Conservation (phyloP, 495 filamentous ascomycete species). For the Bryoglossum gracile region DNA sequence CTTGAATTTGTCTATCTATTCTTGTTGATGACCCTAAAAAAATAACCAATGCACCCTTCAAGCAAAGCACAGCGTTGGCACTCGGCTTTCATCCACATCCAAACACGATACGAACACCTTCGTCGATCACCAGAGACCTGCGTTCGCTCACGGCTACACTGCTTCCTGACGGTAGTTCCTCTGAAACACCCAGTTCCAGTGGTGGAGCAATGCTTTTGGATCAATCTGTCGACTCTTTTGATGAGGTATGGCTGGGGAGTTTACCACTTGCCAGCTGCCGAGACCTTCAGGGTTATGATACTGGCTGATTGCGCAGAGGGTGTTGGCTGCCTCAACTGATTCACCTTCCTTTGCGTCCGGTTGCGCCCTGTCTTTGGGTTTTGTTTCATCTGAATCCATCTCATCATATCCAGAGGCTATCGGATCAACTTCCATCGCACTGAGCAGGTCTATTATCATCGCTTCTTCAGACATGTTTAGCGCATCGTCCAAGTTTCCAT, state of each 20-base stretch:
- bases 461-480: neutral
- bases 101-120: too few species aligned
- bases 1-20: too few species aligned
- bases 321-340: constrained; percentile 9
- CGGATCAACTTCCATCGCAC: neutral
- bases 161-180: too few species aligned
- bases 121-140: too few species aligned
- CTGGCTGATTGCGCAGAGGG: neutral
- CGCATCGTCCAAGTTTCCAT: neutral
- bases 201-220: constrained; percentile 3
- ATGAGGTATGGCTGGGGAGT: neutral
- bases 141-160: too few species aligned
- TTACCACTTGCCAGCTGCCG: neutral
- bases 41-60: too few species aligned
- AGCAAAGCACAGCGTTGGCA: too few species aligned
- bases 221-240: neutral
- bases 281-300: neutral
- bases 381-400: constrained; percentile 6
- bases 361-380: neutral
- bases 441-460: neutral
- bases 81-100: too few species aligned
- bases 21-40: too few species aligned
- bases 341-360: neutral
- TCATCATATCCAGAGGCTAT: constrained; percentile 1
- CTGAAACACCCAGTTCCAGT: constrained; percentile 9